phyloP scores from a whole-genome alignment of 1,139 yeast genomes.

The Sugiyamaella xylanicola region DNA sequence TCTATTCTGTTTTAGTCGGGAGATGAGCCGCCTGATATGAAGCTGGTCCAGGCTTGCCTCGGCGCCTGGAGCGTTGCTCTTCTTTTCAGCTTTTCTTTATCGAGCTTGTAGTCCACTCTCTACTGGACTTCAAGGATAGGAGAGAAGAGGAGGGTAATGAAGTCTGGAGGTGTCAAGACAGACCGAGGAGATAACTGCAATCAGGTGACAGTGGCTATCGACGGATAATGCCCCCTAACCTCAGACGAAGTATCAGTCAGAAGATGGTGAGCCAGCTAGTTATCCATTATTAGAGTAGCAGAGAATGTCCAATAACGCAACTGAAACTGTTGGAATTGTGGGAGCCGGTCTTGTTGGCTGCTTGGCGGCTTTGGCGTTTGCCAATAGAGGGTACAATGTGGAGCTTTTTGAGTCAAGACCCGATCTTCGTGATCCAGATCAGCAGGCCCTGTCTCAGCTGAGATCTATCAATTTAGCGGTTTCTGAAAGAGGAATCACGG shows the following conservation, averaged over 20 bases:
- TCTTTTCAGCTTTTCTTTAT: too few relatives aligned
- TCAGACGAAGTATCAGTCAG: neutral
- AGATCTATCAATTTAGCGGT: conserved; percentile 84
- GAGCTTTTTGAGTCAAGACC: conserved; percentile 62
- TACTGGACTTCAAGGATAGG: too few relatives aligned
- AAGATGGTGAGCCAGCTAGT: neutral
- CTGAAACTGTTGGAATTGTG: conserved; percentile 38
- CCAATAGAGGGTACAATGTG: conserved; percentile 72
- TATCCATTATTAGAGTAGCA: neutral
- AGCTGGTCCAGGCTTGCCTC: too few relatives aligned
- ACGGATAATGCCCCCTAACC: neutral
- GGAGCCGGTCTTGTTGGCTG: conserved; percentile 90
- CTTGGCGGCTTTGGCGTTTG: conserved; percentile 78
- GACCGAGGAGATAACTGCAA: too few relatives aligned
- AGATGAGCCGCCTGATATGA: too few relatives aligned
- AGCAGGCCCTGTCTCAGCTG: conserved; percentile 33
- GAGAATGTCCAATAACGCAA: neutral
- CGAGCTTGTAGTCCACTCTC: too few relatives aligned
- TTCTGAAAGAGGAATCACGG: conserved; percentile 76
- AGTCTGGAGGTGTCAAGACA: too few relatives aligned
- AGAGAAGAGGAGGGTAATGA: too few relatives aligned
- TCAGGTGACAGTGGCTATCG: neutral
- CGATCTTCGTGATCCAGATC: conserved; percentile 43
- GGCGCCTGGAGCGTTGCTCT: too few relatives aligned
- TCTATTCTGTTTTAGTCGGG: too few relatives aligned